Base-by-base conservation (phyloP, 768 basidiomycete genomes). In the Punctularia strigosozonata region DNA sequence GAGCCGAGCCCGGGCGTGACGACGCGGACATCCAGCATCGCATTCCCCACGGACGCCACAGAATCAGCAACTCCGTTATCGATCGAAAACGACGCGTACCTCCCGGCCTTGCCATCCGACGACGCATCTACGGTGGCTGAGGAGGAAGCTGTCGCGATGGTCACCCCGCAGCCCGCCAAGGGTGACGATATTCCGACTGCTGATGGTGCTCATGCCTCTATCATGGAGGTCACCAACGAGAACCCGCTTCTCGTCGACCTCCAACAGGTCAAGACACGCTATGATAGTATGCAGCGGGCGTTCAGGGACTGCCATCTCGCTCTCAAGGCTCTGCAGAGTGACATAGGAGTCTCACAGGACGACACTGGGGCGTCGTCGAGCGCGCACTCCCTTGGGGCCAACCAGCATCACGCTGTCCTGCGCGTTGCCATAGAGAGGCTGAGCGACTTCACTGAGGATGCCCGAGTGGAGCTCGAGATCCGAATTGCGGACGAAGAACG, bases 381-480 rank as follows among this genome's bases (percentile, higher is more conserved):
- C 15, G 43, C 43, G 36, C 34, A 40, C 14, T 23, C 52, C 6
- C 54, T 74, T 13, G n/a, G n/a, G n/a, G n/a, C n/a, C n/a, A n/a
- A n/a, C n/a, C n/a, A n/a, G n/a, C n/a, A n/a, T n/a, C n/a, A n/a
- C n/a, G n/a, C n/a, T n/a, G n/a, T n/a, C n/a, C 48, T 88, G 3
- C 59, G 58, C 15, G 63, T 62, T 0, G 77, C 75, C 4, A 57
- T 82, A 14, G 64, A 73, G 19, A 66, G 85, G 6, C 63, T 90
- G 31, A 66, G 75, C 38, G 82, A 90, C 51, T 83, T 71, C 50
- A 72, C 72, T 4, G 86, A 88, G 52, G 86, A 88, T 46, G 75
- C 75, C 1, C 73, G 82, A 1, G 86, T 90, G 7, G 86, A 89
- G 51, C 60, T 90, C 17, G 86, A 89, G 58, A 88, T 89, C 28